Percentiles rank a stretch among this genome's conserved stretches.
Evolutionary conservation across 768 basidiomycete species (phyloP).

Genomic region (Hypholoma fasciculare): DNA sequence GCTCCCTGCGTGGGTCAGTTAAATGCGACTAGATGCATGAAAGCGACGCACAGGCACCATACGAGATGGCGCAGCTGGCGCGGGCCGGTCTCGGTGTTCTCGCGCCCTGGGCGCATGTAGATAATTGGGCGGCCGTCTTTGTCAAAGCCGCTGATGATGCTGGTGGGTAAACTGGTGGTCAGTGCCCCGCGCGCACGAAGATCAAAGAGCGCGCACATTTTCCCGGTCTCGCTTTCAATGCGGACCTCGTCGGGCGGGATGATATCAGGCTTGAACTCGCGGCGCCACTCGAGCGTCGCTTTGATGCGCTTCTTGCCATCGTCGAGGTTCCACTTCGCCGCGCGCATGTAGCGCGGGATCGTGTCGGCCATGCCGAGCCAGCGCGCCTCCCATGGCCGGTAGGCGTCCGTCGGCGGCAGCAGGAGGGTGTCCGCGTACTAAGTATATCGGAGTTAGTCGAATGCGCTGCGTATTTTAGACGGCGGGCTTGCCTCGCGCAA

Average conservation of each 20-base stretch:
- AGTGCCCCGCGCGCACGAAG: not conserved
- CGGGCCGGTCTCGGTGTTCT: conserved; percentile 78
- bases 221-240: conserved; percentile 82
- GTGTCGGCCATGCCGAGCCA: conserved; percentile 75
- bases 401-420: conserved; percentile 68
- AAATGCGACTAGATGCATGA: not conserved
- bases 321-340: conserved; percentile 78
- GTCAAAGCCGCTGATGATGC: conserved; percentile 85
- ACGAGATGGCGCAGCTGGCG: conserved; percentile 85
- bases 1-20: conserved; percentile 52
- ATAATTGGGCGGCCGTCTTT: conserved; percentile 84
- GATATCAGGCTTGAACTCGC: conserved; percentile 83
- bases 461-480: not conserved
- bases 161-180: conserved; percentile 23
- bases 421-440: conserved; percentile 70
- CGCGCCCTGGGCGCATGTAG: conserved; percentile 85
- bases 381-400: conserved; percentile 73
- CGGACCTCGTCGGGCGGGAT: conserved; percentile 80
- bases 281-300: conserved; percentile 79
- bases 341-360: conserved; percentile 77
- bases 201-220: conserved; percentile 57
- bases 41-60: conserved; percentile 73
- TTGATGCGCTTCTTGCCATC: conserved; percentile 80
- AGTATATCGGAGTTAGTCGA: not conserved
- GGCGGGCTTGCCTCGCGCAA: conserved; percentile 55